Evolutionary conservation across 2,329 filamentous ascomycete genomes (phyloP), one percentile per base, ranked within the genome.

Genomic region (Aureobasidium leucospermi): DNA sequence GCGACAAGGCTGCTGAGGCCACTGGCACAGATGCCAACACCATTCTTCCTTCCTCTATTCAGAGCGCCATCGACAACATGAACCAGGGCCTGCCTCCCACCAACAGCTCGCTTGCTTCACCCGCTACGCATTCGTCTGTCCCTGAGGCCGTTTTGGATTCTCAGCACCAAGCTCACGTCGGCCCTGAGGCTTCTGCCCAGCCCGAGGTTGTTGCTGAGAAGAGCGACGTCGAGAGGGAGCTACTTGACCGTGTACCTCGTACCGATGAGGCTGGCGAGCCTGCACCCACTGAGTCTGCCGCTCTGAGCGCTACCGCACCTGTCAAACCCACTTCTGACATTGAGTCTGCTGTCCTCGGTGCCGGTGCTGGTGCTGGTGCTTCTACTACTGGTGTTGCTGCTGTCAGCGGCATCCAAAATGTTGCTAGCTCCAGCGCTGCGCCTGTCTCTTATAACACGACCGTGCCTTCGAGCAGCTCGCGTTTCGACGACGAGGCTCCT

Each of bases 81-180:
- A 66, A 66, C 59, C 57, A 45, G 1, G 41, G 58, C 39, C 52
- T 56, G 31, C 56, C 60, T 39, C 59, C 62, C 23, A 51, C 59
- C 15, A 56, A 52, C 39, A 52, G 68, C 39, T 68, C 67, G 29
- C 67, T 69, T 29, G 67, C 68, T 16, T 66, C 68, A 8, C 60
- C 67, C 36, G 61, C 65, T 32, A 55, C 65, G 23, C 23, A 36
- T 23, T 68, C 70, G 0, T 69, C 69, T 8, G 81, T 83, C 15
- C 85, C 86, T 31, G 80, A 83, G 63, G 73, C 87, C 43, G 88
- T 91, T 56, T 85, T 82, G 68, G 83, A 90, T 67, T 89, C 86
- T 74, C 87, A 91, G 69, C 78, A 85, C 65, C 81, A 85, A 70
- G 86, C 87, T 19, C 74, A 82, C 58, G 77, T 79, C 45, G 75